Evolutionary conservation across 1,284 basidiomycete species (phyloP).

Genomic region (Rhodotorula sp.): DNA sequence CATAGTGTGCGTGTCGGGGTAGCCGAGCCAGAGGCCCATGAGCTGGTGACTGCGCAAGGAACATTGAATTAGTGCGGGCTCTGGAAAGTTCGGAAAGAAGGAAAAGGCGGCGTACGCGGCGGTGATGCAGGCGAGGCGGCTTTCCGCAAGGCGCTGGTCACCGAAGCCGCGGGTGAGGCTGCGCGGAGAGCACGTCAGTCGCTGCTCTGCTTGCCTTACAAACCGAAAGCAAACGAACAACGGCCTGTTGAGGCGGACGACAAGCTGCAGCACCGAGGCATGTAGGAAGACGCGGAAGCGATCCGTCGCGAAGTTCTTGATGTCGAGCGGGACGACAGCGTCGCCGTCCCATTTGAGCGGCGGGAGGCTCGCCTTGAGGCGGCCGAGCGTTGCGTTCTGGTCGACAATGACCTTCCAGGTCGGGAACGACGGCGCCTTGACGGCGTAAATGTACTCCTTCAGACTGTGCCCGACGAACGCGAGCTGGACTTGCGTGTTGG

Average conservation of each 20-base stretch:
- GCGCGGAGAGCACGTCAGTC: neutral
- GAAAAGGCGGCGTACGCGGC: constrained; percentile 23
- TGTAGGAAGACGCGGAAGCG: constrained; percentile 28
- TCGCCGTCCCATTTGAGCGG: constrained; percentile 13
- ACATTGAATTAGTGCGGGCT: neutral
- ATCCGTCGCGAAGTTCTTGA: constrained; percentile 17
- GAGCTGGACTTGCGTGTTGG: constrained; percentile 20
- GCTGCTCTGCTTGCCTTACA: no score
- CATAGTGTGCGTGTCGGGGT: constrained; percentile 17
- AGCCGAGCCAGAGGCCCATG: constrained; percentile 28
- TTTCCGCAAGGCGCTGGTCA: constrained; percentile 20
- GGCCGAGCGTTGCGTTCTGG: constrained; percentile 28
- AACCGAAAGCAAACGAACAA: constrained; percentile 17
- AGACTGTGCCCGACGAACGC: constrained; percentile 12
- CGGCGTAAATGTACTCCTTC: constrained; percentile 19
- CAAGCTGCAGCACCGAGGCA: constrained; percentile 13
- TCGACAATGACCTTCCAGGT: constrained; percentile 13
- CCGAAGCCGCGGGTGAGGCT: constrained; percentile 34
- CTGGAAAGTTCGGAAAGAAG: neutral
- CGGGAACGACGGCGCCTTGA: constrained; percentile 20
- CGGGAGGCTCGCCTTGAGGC: constrained; percentile 18
- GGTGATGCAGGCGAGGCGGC: constrained; percentile 6
- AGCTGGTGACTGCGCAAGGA: constrained; percentile 13
- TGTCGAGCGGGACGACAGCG: constrained; percentile 16
- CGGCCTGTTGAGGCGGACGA: constrained; percentile 29